These are phyloP conservation scores for Melocanna baccifera DNA, from an alignment of 176 grass and related monocot species.

Conservation along the genomic window DNA sequence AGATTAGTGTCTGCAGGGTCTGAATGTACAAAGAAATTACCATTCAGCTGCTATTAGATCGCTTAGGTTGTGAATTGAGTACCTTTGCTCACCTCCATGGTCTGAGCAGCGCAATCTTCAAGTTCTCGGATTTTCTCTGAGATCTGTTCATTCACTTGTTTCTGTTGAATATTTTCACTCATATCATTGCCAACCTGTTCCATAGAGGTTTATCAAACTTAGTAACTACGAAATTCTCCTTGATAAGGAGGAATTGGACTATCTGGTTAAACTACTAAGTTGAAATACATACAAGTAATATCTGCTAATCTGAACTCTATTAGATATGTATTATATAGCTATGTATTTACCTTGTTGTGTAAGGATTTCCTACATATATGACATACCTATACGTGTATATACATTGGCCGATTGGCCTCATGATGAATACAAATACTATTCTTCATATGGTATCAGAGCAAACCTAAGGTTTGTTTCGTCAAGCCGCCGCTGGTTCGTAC, in stretches of 20 bases:
- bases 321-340: too few species aligned
- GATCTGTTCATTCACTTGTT: conserved; percentile 21
- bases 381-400: too few species aligned
- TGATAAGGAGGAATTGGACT: background rate
- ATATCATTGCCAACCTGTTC: conserved; percentile 32
- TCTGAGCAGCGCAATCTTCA: conserved; percentile 54
- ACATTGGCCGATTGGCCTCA: too few species aligned
- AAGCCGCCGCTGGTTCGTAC: too few species aligned
- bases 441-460: too few species aligned
- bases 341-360: too few species aligned
- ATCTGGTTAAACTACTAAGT: background rate
- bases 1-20: conserved; percentile 56
- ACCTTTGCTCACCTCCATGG: conserved; percentile 51
- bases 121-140: conserved; percentile 58
- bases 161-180: conserved; percentile 25
- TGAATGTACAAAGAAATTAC: conserved; percentile 27
- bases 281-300: background rate
- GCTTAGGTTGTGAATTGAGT: conserved; percentile 2
- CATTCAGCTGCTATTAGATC: background rate
- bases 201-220: conserved; percentile 20
- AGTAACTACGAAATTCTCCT: background rate
- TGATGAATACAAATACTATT: too few species aligned
- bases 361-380: too few species aligned
- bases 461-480: too few species aligned
- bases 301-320: conserved; percentile 11